Evolutionary conservation across 108 stramenopile genomes (phyloP).

Genomic region (Nitzschia inconspicua): DNA sequence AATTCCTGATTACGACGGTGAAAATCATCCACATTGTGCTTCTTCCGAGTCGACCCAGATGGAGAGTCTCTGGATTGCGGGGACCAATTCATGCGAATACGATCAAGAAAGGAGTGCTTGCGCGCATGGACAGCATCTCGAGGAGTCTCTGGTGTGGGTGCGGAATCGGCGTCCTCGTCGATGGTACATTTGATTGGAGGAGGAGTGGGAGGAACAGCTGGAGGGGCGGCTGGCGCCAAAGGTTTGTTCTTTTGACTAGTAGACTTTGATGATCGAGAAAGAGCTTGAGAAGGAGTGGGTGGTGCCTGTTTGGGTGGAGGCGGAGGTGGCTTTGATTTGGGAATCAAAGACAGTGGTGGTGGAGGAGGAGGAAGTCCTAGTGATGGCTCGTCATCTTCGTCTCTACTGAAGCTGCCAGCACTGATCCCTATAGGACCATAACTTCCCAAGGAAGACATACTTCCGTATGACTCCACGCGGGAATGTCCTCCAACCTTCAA

Average conservation of each 20-base stretch:
- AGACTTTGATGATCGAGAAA: background rate
- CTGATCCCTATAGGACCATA: background rate
- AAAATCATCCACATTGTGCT: conserved; percentile 23
- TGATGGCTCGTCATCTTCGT: background rate
- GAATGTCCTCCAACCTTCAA: background rate
- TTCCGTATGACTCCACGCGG: conserved; percentile 21
- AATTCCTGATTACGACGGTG: conserved; percentile 30
- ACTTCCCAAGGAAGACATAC: conserved; percentile 37
- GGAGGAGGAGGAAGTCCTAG: background rate
- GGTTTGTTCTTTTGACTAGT: conserved; percentile 1
- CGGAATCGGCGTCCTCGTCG: background rate
- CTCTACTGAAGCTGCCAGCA: background rate
- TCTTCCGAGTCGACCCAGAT: background rate
- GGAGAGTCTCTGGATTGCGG: conserved; percentile 2
- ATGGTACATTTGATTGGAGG: too few relatives aligned
- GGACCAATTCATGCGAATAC: conserved; percentile 5
- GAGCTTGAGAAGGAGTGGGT: background rate
- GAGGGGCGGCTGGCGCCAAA: background rate
- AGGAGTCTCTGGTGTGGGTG: background rate
- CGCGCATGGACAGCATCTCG: conserved; percentile 1
- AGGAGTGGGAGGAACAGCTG: too few relatives aligned
- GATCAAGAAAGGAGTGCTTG: conserved; percentile 17
- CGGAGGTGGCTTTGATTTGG: background rate
- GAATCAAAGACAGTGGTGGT: background rate
- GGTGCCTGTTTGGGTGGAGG: background rate